A percentile compares a stretch with the other conserved stretches of the same genome.
Evolutionary conservation across 371 early-diverging fungal species (phyloP).

Genomic region (Mortierella sp.): DNA sequence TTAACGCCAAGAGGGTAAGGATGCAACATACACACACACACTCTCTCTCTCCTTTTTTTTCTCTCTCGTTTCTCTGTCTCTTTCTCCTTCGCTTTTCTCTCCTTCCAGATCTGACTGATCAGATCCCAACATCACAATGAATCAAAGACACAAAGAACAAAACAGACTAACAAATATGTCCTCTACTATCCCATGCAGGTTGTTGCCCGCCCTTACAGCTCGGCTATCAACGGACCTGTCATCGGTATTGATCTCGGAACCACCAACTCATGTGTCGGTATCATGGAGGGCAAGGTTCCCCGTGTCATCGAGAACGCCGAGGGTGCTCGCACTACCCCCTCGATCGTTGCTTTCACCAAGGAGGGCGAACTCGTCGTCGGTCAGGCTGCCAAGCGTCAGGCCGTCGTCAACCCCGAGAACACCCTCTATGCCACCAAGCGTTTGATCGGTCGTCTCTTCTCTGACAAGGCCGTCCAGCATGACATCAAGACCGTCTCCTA

Average conservation of each 20-base stretch:
- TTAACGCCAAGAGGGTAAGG: conserved; percentile 43
- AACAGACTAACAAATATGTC: too few relatives aligned
- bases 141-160: too few relatives aligned
- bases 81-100: too few relatives aligned
- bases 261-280: conserved; percentile 99
- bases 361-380: conserved; percentile 96
- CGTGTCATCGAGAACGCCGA: conserved; percentile 97
- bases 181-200: too few relatives aligned
- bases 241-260: conserved; percentile 99
- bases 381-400: conserved; percentile 96
- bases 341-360: conserved; percentile 95
- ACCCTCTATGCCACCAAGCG: conserved; percentile 97
- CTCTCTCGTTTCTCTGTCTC: background rate
- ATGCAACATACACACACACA: background rate
- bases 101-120: too few relatives aligned
- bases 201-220: conserved; percentile 60
- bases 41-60: background rate
- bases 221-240: conserved; percentile 89
- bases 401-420: conserved; percentile 95
- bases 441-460: conserved; percentile 95
- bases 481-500: conserved; percentile 91
- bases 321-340: conserved; percentile 98
- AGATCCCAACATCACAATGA: too few relatives aligned
- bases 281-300: conserved; percentile 98
- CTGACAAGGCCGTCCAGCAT: conserved; percentile 88